Conservation (phyloP, 176 grass and related monocot genomes). For the Hsuehochloa calcarea region DNA sequence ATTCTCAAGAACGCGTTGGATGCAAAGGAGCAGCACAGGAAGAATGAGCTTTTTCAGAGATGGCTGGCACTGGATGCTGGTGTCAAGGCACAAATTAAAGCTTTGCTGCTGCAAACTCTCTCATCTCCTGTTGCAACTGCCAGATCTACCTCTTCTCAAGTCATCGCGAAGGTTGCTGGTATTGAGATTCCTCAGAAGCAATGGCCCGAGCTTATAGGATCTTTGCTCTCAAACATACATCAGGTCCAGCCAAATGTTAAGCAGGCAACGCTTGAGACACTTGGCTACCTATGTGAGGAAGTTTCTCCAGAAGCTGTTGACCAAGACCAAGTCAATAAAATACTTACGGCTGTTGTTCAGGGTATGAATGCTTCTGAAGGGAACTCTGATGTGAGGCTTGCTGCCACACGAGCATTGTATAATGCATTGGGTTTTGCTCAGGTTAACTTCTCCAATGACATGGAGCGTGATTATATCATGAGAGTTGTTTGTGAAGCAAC, state of each 20-base stretch:
- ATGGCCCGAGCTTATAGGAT: slow-evolving; percentile 75
- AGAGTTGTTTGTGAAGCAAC: slow-evolving; percentile 80
- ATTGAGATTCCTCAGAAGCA: slow-evolving; percentile 82
- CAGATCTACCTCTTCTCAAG: slow-evolving; percentile 83
- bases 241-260: slow-evolving; percentile 69
- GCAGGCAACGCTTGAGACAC: slow-evolving; percentile 74
- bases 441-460: slow-evolving; percentile 84
- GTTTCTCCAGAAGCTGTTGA: slow-evolving; percentile 72
- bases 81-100: slow-evolving; percentile 69
- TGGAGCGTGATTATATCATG: slow-evolving; percentile 94
- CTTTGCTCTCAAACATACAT: slow-evolving; percentile 77
- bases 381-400: slow-evolving; percentile 72
- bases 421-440: slow-evolving; percentile 82
- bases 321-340: slow-evolving; percentile 79
- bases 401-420: slow-evolving; percentile 74
- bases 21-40: slow-evolving; percentile 76
- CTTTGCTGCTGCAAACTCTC: slow-evolving; percentile 62
- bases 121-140: slow-evolving; percentile 70
- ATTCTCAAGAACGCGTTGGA: slow-evolving; percentile 85
- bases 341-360: slow-evolving; percentile 90
- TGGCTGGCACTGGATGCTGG: slow-evolving; percentile 67
- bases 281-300: slow-evolving; percentile 88
- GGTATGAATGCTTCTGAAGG: slow-evolving; percentile 83
- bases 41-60: slow-evolving; percentile 77
- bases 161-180: slow-evolving; percentile 76